These are phyloP conservation scores for Triangularia verruculosa DNA, from an alignment of 2,329 filamentous ascomycete genomes.

Conservation along the genomic window DNA sequence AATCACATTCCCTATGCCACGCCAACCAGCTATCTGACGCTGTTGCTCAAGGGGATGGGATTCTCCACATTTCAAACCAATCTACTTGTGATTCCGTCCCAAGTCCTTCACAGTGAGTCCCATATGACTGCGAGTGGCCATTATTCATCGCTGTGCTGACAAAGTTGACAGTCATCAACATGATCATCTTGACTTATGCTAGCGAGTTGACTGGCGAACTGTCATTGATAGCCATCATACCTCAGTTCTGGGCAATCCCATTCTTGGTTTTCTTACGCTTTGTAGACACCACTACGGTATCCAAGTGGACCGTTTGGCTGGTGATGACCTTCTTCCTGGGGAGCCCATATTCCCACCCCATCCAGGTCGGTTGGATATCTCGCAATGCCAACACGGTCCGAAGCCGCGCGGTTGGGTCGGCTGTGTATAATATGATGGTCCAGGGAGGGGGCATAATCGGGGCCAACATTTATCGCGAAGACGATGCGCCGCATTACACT, in stretches of 20 bases:
- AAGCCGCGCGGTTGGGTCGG: conserved; percentile 55
- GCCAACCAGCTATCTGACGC: conserved; percentile 49
- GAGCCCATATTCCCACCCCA: conserved; percentile 44
- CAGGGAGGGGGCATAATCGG: conserved; percentile 35
- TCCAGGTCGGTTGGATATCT: conserved; percentile 55
- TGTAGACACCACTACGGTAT: conserved; percentile 27
- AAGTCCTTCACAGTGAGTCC: conserved; percentile 31
- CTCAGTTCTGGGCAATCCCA: conserved; percentile 53
- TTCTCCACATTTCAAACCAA: conserved; percentile 54
- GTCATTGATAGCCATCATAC: conserved; percentile 42
- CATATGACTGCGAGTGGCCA: not conserved
- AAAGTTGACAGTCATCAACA: conserved; percentile 35
- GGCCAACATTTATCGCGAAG: conserved; percentile 49
- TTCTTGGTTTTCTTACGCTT: conserved; percentile 47
- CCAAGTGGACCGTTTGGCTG: conserved; percentile 36
- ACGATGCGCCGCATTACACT: conserved; percentile 53
- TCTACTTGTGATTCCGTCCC: conserved; percentile 52
- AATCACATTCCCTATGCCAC: conserved; percentile 48
- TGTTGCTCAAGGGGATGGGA: conserved; percentile 48
- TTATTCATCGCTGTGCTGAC: conserved; percentile 13
- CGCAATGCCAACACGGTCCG: conserved; percentile 58
- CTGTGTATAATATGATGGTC: conserved; percentile 51
- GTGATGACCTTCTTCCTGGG: conserved; percentile 36
- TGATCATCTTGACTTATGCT: conserved; percentile 46
- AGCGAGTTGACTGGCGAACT: conserved; percentile 44